Evolutionary conservation across 148 eudicot species (phyloP), one percentile per base, ranked within the genome.

Genomic region (Nepenthes gracilis): DNA sequence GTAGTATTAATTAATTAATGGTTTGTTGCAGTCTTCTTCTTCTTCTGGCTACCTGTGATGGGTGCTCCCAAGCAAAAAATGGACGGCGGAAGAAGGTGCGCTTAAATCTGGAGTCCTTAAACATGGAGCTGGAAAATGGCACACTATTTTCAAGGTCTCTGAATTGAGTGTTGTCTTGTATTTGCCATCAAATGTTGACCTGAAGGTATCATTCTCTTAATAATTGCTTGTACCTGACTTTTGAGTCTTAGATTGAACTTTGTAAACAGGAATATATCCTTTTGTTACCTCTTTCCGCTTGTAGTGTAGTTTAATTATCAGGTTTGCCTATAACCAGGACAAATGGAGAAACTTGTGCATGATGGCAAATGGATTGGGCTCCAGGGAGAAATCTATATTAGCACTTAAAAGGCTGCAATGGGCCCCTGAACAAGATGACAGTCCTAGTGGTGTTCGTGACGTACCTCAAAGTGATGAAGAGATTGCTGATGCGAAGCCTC

Each of bases 261-360:
- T 55, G 58, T n/a, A n/a, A n/a, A 35, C 6, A n/a, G 5, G 33
- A 38, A 35, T 33, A 13, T 5, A 10, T 2, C 34, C 6, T 2
- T 3, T 33, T 12, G 57, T 32, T 36, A 58, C 37, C 9, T n/a
- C 57, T 32, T 35, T 48, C 43, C 36, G 2, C 35, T 57, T 37
- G n/a, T n/a, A n/a, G 61, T 15, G 55, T 34, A 51, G 36, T 63
- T 67, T 55, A 52, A 15, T 65, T 11, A 11, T 23, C 51, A 14
- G 23, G 34, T 48, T 67, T 67, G 8, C 33, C 57, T 43, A 54
- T 56, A 57, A 69, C 59, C 59, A 93, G 99, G 99, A 93, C 78
- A 93, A 93, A 76, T 93, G 99, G 97, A 83, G 97, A 83, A 90
- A 90, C 74, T 77, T 90, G 91, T 82, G 95, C 67, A 95, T 90